phyloP scores from a whole-genome alignment of 129 eudicot genomes.

The Flaveria bidentis region DNA sequence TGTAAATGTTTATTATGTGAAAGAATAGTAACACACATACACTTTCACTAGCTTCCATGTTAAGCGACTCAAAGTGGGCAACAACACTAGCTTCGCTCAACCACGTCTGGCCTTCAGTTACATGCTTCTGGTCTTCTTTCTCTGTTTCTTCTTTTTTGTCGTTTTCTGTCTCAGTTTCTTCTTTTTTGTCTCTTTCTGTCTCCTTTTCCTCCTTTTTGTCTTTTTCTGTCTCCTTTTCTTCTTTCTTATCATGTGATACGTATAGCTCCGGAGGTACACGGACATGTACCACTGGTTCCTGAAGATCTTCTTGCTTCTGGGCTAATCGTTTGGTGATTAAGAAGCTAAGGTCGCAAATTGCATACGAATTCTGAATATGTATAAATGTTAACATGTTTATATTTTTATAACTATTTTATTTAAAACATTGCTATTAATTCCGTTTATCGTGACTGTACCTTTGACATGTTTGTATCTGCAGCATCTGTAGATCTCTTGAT shows the following conservation, averaged over 20 bases:
- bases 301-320: constrained; percentile 58
- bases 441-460: constrained; percentile 44
- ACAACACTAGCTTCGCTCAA: constrained; percentile 70
- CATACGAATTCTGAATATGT: constrained; percentile 72
- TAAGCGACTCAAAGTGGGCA: constrained; percentile 73
- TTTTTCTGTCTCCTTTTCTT: constrained; percentile 4
- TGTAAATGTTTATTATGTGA: constrained; percentile 9
- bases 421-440: background rate
- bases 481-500: constrained; percentile 75
- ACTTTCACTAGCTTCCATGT: constrained; percentile 60
- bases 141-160: constrained; percentile 40
- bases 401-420: background rate
- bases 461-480: constrained; percentile 55
- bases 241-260: constrained; percentile 59
- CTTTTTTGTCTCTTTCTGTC: constrained; percentile 51
- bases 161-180: constrained; percentile 37
- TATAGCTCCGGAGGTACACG: constrained; percentile 59
- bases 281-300: constrained; percentile 40
- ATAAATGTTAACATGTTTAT: constrained; percentile 6
- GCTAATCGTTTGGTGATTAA: constrained; percentile 59
- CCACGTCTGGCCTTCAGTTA: constrained; percentile 65
- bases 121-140: constrained; percentile 40
- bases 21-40: constrained; percentile 52
- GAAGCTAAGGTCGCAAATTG: constrained; percentile 83
- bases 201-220: constrained; percentile 20